These are phyloP conservation scores for Glutinoglossum americanum DNA, from an alignment of 495 filamentous ascomycete genomes.

Conservation along the genomic window DNA sequence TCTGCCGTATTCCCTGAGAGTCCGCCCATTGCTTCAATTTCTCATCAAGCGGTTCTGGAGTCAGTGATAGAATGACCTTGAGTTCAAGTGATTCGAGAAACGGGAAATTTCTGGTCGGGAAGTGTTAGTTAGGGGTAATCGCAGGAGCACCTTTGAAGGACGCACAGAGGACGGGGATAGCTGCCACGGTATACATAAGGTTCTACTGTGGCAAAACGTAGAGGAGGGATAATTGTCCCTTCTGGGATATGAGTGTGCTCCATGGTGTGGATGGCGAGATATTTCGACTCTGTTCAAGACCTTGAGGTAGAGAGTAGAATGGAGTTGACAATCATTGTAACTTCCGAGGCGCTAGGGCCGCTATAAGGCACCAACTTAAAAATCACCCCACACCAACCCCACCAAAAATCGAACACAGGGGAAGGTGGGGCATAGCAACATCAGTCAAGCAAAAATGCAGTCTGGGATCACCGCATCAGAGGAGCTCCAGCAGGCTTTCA, in stretches of 20 bases:
- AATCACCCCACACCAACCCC: neutral
- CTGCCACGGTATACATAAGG: slow-evolving; percentile 11
- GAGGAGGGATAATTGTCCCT: slow-evolving; percentile 10
- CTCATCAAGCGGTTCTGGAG: slow-evolving; percentile 8
- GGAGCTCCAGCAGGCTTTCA: slow-evolving; percentile 72
- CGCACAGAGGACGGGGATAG: slow-evolving; percentile 9
- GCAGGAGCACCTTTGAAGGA: neutral
- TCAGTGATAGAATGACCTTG: slow-evolving; percentile 10
- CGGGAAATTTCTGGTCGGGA: slow-evolving; percentile 7
- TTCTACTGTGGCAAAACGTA: slow-evolving; percentile 11
- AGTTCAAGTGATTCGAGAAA: slow-evolving; percentile 13
- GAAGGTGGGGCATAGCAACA: neutral
- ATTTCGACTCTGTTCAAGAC: neutral
- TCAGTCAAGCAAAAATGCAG: neutral
- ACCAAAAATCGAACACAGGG: neutral
- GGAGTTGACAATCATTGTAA: too few relatives aligned
- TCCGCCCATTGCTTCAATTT: slow-evolving; percentile 8
- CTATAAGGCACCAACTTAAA: slow-evolving; percentile 1
- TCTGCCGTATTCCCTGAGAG: slow-evolving; percentile 8
- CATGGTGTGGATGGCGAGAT: neutral
- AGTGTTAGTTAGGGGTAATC: neutral
- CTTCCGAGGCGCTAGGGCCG: too few relatives aligned
- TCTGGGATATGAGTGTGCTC: neutral
- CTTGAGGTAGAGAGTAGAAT: neutral
- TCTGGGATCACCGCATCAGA: slow-evolving; percentile 38